A percentile compares a stretch with the other conserved stretches of the same genome.
phyloP scores from a whole-genome alignment of 2,329 filamentous ascomycete genomes.

The Ambrosiella xylebori region DNA sequence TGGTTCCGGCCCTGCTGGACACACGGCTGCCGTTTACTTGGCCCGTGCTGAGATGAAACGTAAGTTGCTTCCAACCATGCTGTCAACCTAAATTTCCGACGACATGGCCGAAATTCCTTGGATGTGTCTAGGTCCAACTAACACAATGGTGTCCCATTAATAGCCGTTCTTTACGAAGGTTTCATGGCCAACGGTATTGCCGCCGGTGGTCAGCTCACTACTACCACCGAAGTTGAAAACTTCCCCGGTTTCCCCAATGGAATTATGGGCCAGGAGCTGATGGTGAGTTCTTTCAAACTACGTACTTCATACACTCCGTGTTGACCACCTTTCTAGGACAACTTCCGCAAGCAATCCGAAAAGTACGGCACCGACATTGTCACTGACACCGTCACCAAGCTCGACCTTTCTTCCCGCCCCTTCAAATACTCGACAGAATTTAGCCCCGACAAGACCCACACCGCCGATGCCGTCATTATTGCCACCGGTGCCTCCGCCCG shows the following conservation, averaged over 20 bases:
- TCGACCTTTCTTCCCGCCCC: constrained; percentile 68
- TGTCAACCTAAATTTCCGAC: not conserved
- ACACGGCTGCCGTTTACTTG: constrained; percentile 94
- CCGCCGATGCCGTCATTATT: constrained; percentile 81
- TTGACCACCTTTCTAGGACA: constrained; percentile 37
- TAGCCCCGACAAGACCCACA: constrained; percentile 64
- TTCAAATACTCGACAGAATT: constrained; percentile 94
- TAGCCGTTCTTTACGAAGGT: constrained; percentile 84
- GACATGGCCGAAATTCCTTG: not conserved
- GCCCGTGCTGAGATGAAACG: constrained; percentile 84
- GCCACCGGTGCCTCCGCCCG: constrained; percentile 88
- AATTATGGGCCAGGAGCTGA: constrained; percentile 73
- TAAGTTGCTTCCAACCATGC: constrained; percentile 22
- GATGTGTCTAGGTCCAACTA: not conserved
- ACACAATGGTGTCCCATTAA: not conserved
- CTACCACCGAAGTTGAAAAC: constrained; percentile 97
- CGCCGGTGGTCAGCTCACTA: constrained; percentile 90
- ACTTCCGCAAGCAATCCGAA: constrained; percentile 82
- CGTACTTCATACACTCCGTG: not conserved
- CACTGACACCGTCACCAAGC: constrained; percentile 75
- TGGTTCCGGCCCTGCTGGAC: constrained; percentile 91
- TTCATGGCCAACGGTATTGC: constrained; percentile 96
- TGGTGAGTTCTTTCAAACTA: constrained; percentile 35
- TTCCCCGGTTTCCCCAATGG: constrained; percentile 85
- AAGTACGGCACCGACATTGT: constrained; percentile 87